phyloP scores from a whole-genome alignment of 2,329 filamentous ascomycete genomes.

The Helminthosporium solani region DNA sequence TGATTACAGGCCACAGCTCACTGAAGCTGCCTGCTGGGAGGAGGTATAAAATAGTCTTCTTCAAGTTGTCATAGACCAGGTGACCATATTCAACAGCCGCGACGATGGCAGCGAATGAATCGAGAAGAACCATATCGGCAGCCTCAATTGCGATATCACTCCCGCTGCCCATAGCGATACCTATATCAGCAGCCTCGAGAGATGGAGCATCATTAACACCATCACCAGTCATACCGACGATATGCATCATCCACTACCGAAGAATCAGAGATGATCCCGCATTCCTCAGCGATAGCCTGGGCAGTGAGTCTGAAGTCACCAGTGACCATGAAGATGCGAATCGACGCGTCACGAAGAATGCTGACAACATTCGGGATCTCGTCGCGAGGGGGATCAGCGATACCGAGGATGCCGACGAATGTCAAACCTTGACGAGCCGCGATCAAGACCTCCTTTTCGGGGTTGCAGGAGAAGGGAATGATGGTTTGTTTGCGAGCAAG shows the following conservation, averaged over 20 bases:
- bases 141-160: conserved; percentile 64
- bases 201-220: conserved; percentile 55
- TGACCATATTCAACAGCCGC: conserved; percentile 71
- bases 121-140: conserved; percentile 63
- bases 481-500: conserved; percentile 62
- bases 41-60: conserved; percentile 75
- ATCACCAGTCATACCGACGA: conserved; percentile 56
- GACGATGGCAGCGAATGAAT: conserved; percentile 70
- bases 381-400: conserved; percentile 61
- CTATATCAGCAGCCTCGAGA: conserved; percentile 60
- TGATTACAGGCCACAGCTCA: conserved; percentile 74
- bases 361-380: conserved; percentile 61
- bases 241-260: conserved; percentile 56
- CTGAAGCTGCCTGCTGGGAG: conserved; percentile 72
- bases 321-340: conserved; percentile 80
- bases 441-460: conserved; percentile 59
- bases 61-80: conserved; percentile 77
- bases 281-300: conserved; percentile 69
- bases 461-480: conserved; percentile 46
- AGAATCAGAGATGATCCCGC: conserved; percentile 65
- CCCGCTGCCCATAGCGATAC: conserved; percentile 59
- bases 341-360: conserved; percentile 68
- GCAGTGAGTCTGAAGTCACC: conserved; percentile 77
- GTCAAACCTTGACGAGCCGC: conserved; percentile 53
- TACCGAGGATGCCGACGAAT: conserved; percentile 58